Conservation (phyloP, 257 asterid species). For the Paulownia fortunei region DNA sequence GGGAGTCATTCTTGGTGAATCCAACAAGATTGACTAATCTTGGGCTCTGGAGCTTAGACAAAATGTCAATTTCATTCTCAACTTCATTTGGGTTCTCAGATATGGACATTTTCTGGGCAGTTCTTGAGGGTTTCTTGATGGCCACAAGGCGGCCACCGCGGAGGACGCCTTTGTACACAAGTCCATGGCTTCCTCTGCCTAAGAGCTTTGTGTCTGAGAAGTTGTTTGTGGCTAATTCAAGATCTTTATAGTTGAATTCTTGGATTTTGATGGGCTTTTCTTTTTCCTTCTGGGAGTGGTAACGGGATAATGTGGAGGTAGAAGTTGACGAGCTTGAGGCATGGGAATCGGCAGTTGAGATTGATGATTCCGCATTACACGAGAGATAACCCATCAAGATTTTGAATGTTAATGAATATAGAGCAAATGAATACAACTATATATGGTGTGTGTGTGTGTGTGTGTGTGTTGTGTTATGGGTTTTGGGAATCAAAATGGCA, state of each 20-base stretch:
- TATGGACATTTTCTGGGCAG: constrained; percentile 29
- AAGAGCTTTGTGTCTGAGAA: constrained; percentile 72
- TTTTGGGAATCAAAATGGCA: neutral
- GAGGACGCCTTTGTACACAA: constrained; percentile 79
- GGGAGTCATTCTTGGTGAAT: constrained; percentile 46
- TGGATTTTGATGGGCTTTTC: constrained; percentile 60
- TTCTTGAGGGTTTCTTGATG: constrained; percentile 65
- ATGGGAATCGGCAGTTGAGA: constrained; percentile 54
- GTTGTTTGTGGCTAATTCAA: constrained; percentile 76
- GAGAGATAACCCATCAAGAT: constrained; percentile 81
- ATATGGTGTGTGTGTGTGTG: neutral
- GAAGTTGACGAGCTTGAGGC: constrained; percentile 27
- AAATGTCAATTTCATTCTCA: constrained; percentile 78
- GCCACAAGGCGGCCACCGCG: constrained; percentile 82
- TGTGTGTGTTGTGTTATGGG: neutral
- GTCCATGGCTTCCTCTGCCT: constrained; percentile 90
- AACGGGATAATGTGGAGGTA: constrained; percentile 37
- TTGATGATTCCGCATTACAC: constrained; percentile 70
- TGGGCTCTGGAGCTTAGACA: constrained; percentile 71
- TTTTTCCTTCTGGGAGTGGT: neutral
- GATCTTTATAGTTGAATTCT: constrained; percentile 72
- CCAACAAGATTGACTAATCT: constrained; percentile 83
- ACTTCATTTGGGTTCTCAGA: constrained; percentile 59
- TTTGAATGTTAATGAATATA: neutral
- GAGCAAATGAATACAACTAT: neutral